Base-by-base conservation (phyloP, 2,329 filamentous ascomycete genomes). In the Blastomyces emzantsi region DNA sequence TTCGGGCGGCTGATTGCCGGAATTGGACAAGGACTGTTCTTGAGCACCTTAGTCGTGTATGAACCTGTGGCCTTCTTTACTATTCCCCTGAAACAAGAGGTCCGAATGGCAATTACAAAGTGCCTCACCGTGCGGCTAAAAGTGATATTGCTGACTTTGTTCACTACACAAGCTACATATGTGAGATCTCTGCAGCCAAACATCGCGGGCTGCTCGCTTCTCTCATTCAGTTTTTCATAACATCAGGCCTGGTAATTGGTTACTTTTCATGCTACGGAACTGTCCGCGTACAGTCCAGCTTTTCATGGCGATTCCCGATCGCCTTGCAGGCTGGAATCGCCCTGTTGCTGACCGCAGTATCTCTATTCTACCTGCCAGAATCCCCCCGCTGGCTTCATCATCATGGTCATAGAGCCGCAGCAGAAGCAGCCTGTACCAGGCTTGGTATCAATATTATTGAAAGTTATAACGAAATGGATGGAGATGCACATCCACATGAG, bases 201-300 rank as follows among this genome's bases (percentile, higher is more conserved):
- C 72, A 75, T 3, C 74, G 85, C 36, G 85, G 84, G 0, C 74
- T 78, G 0, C 69, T 87, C 1, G 79, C 80, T 0, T 80, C 81
- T 0, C 71, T 81, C 3, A 81, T 83, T 0, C 84, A 87, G 66
- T 75, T 86, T 59, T 69, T 83, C 55, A 78, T 78, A 2, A 80
- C 79, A 0, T 59, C 80, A 1, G 84, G 82, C 0, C 71, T 87
- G 2, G 80, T 80, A 11, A 57, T 77, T 0, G 85, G 85, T 0
- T 87, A 84, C 66, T 87, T 88, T 67, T 80, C 78, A 11, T 86
- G 83, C 70, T 87, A 87, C 66, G 83, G 82, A 8, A 82, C 79
- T 28, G 75, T 80, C 0, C 68, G 73, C 1, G 75, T 85, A 8
- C 47, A 72, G 0, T 80, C 77, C 2, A 80, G 79, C 2, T 70